Percentiles rank a stretch among this genome's conserved stretches.
Conservation (phyloP, 2,329 filamentous ascomycete species). For the Colletotrichum liriopes region DNA sequence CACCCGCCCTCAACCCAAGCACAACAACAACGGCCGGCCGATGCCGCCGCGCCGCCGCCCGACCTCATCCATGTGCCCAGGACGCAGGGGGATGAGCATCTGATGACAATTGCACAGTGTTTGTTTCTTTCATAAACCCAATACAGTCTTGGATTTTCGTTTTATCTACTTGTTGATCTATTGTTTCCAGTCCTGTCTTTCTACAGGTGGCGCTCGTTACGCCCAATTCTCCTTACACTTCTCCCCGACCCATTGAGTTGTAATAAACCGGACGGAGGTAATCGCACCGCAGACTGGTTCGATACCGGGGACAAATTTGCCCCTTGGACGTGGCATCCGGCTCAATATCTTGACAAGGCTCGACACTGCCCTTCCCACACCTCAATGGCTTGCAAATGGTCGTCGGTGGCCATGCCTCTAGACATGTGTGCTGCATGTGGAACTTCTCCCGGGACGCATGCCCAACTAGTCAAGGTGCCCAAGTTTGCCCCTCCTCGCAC, state of each 20-base stretch:
- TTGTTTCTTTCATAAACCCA: background rate
- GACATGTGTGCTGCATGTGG: background rate
- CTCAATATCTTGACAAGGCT: background rate
- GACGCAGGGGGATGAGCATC: background rate
- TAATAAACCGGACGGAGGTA: background rate
- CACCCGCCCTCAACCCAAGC: slow-evolving; percentile 28
- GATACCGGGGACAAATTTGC: background rate
- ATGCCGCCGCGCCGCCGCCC: slow-evolving; percentile 26
- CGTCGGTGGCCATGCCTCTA: background rate
- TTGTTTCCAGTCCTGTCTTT: background rate
- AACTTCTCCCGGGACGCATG: slow-evolving; percentile 19
- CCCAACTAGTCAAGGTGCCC: slow-evolving; percentile 7
- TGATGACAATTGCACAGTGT: no score
- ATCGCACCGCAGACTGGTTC: background rate
- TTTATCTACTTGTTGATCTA: background rate
- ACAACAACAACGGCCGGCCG: slow-evolving; percentile 31
- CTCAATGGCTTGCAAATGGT: background rate
- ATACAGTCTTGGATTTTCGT: background rate
- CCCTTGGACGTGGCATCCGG: background rate
- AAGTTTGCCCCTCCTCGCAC: slow-evolving; percentile 5
- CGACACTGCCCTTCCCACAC: background rate
- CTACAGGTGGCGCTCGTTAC: background rate
- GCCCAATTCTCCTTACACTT: background rate
- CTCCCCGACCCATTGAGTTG: background rate
- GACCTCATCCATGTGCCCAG: slow-evolving; percentile 16